Evolutionary conservation across 2,329 filamentous ascomycete genomes (phyloP).

Genomic region (Tolypocladium guangdongense): DNA sequence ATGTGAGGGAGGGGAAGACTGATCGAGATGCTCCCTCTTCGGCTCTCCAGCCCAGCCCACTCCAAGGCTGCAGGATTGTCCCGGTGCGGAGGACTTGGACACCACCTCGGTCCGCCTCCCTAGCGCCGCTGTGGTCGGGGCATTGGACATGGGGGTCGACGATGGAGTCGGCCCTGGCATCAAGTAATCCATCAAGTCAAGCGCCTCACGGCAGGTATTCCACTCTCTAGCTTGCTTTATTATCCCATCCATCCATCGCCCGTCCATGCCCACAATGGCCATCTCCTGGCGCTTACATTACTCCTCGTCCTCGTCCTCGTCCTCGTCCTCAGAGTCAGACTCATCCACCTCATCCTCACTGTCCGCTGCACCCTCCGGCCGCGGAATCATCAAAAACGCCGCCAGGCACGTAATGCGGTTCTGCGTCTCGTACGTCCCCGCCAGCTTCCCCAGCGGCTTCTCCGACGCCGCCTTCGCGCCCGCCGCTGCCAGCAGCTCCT

Average conservation of each 20-base stretch:
- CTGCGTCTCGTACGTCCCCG: slow-evolving; percentile 73
- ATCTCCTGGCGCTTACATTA: not conserved
- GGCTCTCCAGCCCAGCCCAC: too few relatives aligned
- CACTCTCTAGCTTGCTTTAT: not conserved
- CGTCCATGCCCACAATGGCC: not conserved
- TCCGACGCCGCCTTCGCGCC: slow-evolving; percentile 10
- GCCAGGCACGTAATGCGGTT: slow-evolving; percentile 84
- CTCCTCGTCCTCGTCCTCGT: slow-evolving; percentile 19
- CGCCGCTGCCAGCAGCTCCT: slow-evolving; percentile 25
- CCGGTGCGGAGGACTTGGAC: not conserved
- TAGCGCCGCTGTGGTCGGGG: not conserved
- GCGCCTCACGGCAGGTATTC: not conserved
- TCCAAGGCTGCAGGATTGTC: not conserved
- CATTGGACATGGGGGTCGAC: too few relatives aligned
- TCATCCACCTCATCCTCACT: slow-evolving; percentile 41
- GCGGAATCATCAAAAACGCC: slow-evolving; percentile 73
- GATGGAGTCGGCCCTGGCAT: too few relatives aligned
- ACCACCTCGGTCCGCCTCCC: not conserved
- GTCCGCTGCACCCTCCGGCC: slow-evolving; percentile 49
- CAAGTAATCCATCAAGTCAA: not conserved
- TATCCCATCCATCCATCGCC: not conserved
- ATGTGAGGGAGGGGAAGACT: not conserved
- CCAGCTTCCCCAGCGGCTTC: slow-evolving; percentile 46
- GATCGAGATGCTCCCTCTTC: not conserved
- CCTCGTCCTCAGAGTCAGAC: slow-evolving; percentile 29